phyloP scores from a whole-genome alignment of 139 green algal species.

The Yamagishiella unicocca region DNA sequence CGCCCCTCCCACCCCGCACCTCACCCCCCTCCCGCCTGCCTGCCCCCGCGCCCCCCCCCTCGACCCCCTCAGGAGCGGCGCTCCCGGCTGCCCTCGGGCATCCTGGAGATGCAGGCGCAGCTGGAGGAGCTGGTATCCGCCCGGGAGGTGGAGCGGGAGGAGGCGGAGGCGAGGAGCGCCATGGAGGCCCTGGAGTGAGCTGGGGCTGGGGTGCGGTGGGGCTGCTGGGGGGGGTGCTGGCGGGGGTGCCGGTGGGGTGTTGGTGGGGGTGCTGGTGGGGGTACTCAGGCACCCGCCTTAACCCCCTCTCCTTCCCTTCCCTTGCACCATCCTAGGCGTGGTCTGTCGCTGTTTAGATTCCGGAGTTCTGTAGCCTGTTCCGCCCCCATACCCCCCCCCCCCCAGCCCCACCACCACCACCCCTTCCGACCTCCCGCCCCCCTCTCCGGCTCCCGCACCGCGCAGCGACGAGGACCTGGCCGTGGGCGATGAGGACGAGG shows the following conservation, averaged over 20 bases:
- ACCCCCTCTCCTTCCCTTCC: too few relatives aligned
- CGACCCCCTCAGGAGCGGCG: neutral
- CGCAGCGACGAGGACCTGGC: neutral
- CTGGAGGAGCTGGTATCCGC: neutral
- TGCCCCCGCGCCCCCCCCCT: too few relatives aligned
- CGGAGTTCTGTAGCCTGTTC: too few relatives aligned
- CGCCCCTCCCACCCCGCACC: neutral
- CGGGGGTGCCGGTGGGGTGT: too few relatives aligned
- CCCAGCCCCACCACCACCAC: too few relatives aligned
- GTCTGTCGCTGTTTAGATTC: too few relatives aligned
- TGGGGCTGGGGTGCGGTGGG: neutral
- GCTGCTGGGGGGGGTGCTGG: too few relatives aligned
- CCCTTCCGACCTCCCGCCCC: neutral
- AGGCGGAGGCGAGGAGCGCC: neutral
- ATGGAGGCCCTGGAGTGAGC: neutral
- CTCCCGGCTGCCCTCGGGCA: neutral
- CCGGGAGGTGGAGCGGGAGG: neutral
- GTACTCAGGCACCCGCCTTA: too few relatives aligned
- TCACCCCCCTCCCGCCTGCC: neutral
- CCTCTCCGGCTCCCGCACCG: neutral
- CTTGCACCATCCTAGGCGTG: too few relatives aligned
- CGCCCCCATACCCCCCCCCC: too few relatives aligned
- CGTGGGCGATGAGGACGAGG: constrained; percentile 10
- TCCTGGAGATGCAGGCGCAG: neutral
- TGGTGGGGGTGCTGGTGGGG: too few relatives aligned